Evolutionary conservation across 805 yeast genomes (phyloP).

Genomic region (Saccharomycopsis olivae): DNA sequence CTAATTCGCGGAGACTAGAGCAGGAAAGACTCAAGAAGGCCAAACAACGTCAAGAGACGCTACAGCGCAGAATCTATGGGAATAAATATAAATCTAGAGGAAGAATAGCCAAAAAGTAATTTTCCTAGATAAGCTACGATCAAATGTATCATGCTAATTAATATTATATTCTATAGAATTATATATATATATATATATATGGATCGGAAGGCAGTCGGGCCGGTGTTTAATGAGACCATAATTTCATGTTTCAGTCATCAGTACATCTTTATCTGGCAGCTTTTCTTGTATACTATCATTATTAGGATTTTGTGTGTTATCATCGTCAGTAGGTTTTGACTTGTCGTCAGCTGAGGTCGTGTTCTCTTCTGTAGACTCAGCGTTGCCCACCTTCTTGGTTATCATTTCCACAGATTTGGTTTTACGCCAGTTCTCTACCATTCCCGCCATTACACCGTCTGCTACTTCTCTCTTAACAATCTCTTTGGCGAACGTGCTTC

Average conservation of each 20-base stretch:
- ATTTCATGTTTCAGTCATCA: too few species aligned
- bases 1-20: constrained; percentile 4
- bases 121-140: too few species aligned
- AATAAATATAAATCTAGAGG: constrained; percentile 6
- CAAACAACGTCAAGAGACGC: constrained; percentile 11
- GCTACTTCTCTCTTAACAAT: constrained; percentile 15
- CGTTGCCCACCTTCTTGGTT: neutral
- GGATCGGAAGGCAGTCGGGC: neutral
- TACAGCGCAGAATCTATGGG: constrained; percentile 16
- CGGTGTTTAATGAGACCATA: too few species aligned
- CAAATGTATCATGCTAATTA: too few species aligned
- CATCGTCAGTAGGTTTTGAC: too few species aligned
- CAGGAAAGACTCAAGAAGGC: constrained; percentile 8
- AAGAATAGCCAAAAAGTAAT: neutral
- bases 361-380: neutral
- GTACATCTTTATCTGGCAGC: too few species aligned
- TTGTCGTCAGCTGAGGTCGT: too few species aligned
- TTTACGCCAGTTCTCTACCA: constrained; percentile 18
- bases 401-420: constrained; percentile 11
- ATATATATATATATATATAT: neutral
- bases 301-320: too few species aligned
- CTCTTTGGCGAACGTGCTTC: constrained; percentile 12
- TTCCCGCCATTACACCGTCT: constrained; percentile 11
- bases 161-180: too few species aligned
- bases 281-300: too few species aligned